Evolutionary conservation across 176 grass and related monocot genomes (phyloP).

Genomic region (Urochloa ruziziensis): DNA sequence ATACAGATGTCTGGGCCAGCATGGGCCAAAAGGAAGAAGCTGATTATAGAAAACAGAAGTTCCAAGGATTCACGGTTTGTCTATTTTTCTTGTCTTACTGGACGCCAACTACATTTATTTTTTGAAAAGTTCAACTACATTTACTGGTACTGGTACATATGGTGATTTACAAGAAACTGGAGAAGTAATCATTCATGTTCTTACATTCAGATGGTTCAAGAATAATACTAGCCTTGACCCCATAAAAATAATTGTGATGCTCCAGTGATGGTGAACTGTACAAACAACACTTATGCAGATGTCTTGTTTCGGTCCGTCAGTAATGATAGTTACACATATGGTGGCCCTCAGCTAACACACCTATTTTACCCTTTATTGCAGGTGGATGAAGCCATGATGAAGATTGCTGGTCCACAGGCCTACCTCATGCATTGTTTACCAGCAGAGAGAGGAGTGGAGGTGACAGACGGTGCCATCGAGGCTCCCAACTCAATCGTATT

Average conservation of each 20-base stretch:
- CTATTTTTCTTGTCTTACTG: neutral
- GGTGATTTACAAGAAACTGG: neutral
- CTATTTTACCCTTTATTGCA: constrained; percentile 26
- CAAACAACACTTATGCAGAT: neutral
- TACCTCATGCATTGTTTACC: constrained; percentile 97
- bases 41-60: constrained; percentile 78
- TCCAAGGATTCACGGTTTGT: constrained; percentile 86
- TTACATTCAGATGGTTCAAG: neutral
- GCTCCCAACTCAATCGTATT: constrained; percentile 91
- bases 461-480: constrained; percentile 78
- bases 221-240: neutral
- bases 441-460: constrained; percentile 88
- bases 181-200: neutral
- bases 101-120: neutral
- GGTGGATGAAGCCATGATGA: constrained; percentile 92
- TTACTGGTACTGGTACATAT: neutral
- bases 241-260: neutral
- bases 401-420: constrained; percentile 80
- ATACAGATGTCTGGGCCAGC: constrained; percentile 99
- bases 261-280: neutral
- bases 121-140: neutral
- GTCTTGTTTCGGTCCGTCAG: neutral
- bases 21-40: constrained; percentile 99
- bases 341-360: neutral
- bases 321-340: neutral